Evolutionary conservation across 1,284 basidiomycete genomes (phyloP), one percentile per base, ranked within the genome.

Genomic region (Austropuccinia psidii): DNA sequence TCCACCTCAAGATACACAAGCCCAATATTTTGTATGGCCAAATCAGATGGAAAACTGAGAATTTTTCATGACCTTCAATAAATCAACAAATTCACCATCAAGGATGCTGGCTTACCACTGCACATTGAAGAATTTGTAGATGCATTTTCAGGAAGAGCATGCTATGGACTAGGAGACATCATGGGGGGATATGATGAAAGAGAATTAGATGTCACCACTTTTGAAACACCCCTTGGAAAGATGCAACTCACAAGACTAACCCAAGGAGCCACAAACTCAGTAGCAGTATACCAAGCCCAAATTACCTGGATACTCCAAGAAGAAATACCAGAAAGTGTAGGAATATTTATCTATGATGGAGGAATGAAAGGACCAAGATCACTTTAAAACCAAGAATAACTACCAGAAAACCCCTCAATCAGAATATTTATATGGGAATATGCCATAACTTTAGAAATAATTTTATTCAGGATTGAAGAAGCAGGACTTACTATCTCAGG

Each of bases 101-200:
- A 21, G 47, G 49, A 52, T 50, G 43, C 45, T 1, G 47, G 47
- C 2, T 17, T 66, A 7, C 64, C 29, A 1, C 64, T 31, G 3
- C 1, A 21, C 21, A n/a, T 52, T 33, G 65, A 67, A 7, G 65
- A 55, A 37, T 55, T 55, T 35, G 33, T 67, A 2, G 21, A 67
- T n/a, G 39, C 50, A 4, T 52, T 67, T 47, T 29, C 7, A 35
- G 49, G 65, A 35, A 1, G 65, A 35, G n/a, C 35, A 9, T 67
- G 7, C 21, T 61, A 61, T 15, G 39, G 65, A 5, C 19, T 61
- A 19, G 37, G 39, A 37, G 58, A 61, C 13, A 37, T 68, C 5
- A 68, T 55, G 50, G 49, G 65, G 4, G 65, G 65, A 54, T 67
- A 54, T 50, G 37, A 67, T 41, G 47, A 67, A 35, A n/a, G 65